Percentiles rank a stretch among this genome's conserved stretches.
Evolutionary conservation across 345 rosid species (phyloP).

Genomic region (Litchi chinensis): DNA sequence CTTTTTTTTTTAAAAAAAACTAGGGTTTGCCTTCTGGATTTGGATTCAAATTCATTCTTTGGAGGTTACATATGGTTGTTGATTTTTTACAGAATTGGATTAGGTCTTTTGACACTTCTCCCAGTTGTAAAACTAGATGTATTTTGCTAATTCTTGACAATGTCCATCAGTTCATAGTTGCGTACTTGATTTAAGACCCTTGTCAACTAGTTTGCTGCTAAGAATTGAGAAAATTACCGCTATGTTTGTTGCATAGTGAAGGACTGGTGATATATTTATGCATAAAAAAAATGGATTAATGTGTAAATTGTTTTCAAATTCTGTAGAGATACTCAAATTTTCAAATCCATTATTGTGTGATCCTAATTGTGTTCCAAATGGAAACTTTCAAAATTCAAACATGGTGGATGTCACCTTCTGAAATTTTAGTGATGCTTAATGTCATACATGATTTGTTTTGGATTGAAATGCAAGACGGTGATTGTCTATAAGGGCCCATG

Average conservation of each 20-base stretch:
- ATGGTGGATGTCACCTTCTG: no score
- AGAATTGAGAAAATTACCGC: not conserved
- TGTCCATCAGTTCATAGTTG: no score
- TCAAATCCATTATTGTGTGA: no score
- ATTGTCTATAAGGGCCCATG: no score
- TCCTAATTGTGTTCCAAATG: no score
- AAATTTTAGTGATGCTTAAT: not conserved
- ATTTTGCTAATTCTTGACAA: not conserved
- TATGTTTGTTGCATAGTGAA: slow-evolving; percentile 5
- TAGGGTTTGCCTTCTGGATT: no score
- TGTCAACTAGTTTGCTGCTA: not conserved
- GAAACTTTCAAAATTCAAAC: no score
- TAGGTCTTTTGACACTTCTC: not conserved
- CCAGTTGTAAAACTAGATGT: not conserved
- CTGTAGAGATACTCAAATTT: not conserved
- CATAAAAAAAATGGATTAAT: not conserved
- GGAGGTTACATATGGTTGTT: not conserved
- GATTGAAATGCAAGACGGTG: not conserved
- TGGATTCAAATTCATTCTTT: not conserved
- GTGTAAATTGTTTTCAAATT: not conserved
- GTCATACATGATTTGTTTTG: not conserved
- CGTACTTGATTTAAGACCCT: not conserved
- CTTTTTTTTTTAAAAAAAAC: no score
- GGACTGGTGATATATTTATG: not conserved
- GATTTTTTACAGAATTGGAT: not conserved